Evolutionary conservation across 2,329 filamentous ascomycete genomes (phyloP).

Genomic region (Fusarium abutilonis): DNA sequence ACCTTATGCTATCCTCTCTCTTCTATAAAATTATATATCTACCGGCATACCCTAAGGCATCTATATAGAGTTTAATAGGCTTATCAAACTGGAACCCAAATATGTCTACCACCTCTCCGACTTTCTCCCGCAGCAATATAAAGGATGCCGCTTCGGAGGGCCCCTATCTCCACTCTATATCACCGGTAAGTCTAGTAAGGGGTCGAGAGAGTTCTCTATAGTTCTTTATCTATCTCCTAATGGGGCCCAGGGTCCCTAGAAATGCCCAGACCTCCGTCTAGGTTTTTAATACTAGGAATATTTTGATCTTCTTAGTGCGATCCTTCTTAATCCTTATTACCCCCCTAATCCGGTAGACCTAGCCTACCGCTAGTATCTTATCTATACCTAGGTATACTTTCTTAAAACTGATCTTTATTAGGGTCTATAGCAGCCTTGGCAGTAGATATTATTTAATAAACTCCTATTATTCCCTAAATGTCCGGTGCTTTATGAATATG

Average conservation of each 20-base stretch:
- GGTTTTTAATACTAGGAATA: neutral
- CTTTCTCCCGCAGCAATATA: neutral
- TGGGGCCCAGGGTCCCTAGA: neutral
- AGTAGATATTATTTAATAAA: neutral
- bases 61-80: neutral
- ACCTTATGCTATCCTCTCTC: neutral
- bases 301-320: neutral
- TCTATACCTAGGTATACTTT: neutral
- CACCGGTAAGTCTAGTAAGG: neutral
- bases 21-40: neutral
- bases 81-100: neutral
- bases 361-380: neutral
- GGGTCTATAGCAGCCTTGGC: neutral
- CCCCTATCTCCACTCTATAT: neutral
- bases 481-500: neutral
- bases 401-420: neutral
- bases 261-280: neutral
- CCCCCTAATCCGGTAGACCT: neutral
- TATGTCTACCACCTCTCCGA: neutral
- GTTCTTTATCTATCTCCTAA: neutral
- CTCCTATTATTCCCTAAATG: neutral
- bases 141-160: neutral
- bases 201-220: neutral
- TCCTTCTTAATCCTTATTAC: neutral
- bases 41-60: neutral